phyloP scores from a whole-genome alignment of 2,329 filamentous ascomycete genomes.

The Colletotrichum siamense region DNA sequence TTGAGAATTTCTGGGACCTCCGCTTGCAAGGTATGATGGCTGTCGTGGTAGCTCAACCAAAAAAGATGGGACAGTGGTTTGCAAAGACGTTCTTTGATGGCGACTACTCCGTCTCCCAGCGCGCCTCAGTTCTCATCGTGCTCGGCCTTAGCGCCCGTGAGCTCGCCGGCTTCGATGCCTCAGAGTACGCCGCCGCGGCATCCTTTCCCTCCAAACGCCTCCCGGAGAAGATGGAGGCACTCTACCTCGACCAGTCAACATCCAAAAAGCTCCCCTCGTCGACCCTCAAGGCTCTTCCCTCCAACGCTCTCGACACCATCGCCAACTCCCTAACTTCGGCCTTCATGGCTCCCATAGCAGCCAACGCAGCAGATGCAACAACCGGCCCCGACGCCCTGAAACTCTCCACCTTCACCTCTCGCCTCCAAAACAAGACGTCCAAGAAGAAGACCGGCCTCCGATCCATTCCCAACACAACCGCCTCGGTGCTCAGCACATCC shows the following conservation, averaged over 20 bases:
- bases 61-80: constrained; percentile 83
- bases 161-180: constrained; percentile 76
- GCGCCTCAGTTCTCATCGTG: constrained; percentile 80
- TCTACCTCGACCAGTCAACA: constrained; percentile 59
- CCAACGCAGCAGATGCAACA: constrained; percentile 78
- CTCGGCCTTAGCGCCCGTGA: constrained; percentile 85
- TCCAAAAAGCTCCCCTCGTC: constrained; percentile 30
- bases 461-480: constrained; percentile 77
- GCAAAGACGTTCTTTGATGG: constrained; percentile 87
- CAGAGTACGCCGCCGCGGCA: constrained; percentile 52
- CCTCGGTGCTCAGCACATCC: constrained; percentile 73
- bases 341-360: constrained; percentile 83
- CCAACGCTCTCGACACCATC: constrained; percentile 71
- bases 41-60: constrained; percentile 76
- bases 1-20: constrained; percentile 77
- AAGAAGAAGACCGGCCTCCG: constrained; percentile 46
- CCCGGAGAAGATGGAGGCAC: constrained; percentile 73
- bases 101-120: constrained; percentile 87
- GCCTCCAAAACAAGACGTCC: constrained; percentile 54
- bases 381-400: constrained; percentile 87
- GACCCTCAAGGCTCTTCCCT: constrained; percentile 55
- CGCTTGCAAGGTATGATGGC: constrained; percentile 84
- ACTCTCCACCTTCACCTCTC: constrained; percentile 85
- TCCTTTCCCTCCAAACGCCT: constrained; percentile 84
- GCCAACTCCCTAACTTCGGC: constrained; percentile 70